phyloP scores from a whole-genome alignment of 116 monocot genomes.

The Posidonia oceanica region DNA sequence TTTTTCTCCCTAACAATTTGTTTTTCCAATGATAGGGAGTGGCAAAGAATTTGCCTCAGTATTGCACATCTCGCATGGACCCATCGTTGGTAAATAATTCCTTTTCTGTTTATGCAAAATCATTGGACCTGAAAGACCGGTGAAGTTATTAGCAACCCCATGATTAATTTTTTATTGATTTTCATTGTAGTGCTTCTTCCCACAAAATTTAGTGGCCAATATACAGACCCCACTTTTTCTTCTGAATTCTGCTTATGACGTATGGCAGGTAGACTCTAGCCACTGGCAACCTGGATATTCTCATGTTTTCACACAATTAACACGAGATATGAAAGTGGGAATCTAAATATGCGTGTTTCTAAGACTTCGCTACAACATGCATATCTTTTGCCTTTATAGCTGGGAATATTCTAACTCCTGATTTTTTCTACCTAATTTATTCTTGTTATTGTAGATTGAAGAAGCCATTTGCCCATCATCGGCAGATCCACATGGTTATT shows the following conservation, averaged over 20 bases:
- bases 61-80: slow-evolving; percentile 54
- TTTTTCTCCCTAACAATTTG: background rate
- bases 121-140: background rate
- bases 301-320: background rate
- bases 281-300: no score
- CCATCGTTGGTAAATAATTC: slow-evolving; percentile 39
- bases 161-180: background rate
- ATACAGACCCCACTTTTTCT: slow-evolving; percentile 70
- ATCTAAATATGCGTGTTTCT: background rate
- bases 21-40: slow-evolving; percentile 18
- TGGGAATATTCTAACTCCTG: no score
- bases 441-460: slow-evolving; percentile 33
- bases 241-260: slow-evolving; percentile 82
- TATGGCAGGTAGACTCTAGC: slow-evolving; percentile 54
- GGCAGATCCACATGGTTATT: slow-evolving; percentile 46
- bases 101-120: background rate
- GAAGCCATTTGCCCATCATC: slow-evolving; percentile 35
- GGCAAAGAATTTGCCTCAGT: slow-evolving; percentile 25
- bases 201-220: slow-evolving; percentile 57
- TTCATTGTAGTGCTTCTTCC: slow-evolving; percentile 79
- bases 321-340: background rate
- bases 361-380: background rate
- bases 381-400: background rate
- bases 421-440: background rate
- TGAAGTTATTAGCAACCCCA: background rate